Evolutionary conservation across 176 grass and related monocot species (phyloP).

Genomic region (Hsuehochloa calcarea): DNA sequence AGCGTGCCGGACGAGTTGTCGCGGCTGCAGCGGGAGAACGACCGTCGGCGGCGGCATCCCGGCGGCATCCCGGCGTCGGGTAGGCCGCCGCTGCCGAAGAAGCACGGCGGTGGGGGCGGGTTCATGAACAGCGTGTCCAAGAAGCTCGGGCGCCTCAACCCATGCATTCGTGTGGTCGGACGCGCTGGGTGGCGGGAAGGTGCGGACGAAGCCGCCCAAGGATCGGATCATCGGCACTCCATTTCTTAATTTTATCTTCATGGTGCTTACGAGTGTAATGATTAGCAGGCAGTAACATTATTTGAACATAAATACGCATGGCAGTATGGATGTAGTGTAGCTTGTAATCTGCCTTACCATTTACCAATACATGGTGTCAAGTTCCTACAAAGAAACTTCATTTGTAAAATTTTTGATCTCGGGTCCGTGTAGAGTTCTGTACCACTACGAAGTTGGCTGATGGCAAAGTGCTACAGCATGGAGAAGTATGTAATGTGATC

Average conservation of each 20-base stretch:
- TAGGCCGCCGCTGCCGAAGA: slow-evolving; percentile 57
- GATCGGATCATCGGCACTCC: slow-evolving; percentile 86
- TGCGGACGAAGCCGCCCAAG: slow-evolving; percentile 50
- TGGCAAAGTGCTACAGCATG: background rate
- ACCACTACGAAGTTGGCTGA: background rate
- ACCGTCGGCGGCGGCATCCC: slow-evolving; percentile 19
- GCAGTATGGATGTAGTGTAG: background rate
- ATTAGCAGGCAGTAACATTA: background rate
- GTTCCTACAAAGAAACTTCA: background rate
- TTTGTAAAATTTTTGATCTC: background rate
- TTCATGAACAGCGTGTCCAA: slow-evolving; percentile 77
- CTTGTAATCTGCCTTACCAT: background rate
- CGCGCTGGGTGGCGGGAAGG: slow-evolving; percentile 32
- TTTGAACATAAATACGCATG: slow-evolving; percentile 4
- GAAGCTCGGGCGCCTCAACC: slow-evolving; percentile 71
- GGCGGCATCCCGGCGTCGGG: slow-evolving; percentile 14
- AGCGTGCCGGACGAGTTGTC: slow-evolving; percentile 52
- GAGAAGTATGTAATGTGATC: background rate
- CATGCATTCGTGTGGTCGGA: slow-evolving; percentile 64
- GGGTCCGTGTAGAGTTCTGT: background rate
- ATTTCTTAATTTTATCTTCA: slow-evolving; percentile 53
- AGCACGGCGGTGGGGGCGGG: slow-evolving; percentile 30
- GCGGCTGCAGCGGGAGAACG: slow-evolving; percentile 83
- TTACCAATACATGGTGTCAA: background rate
- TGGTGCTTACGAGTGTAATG: background rate